These are phyloP conservation scores for Torrubiella hemipterigena DNA, from an alignment of 2,329 filamentous ascomycete genomes.

Conservation along the genomic window DNA sequence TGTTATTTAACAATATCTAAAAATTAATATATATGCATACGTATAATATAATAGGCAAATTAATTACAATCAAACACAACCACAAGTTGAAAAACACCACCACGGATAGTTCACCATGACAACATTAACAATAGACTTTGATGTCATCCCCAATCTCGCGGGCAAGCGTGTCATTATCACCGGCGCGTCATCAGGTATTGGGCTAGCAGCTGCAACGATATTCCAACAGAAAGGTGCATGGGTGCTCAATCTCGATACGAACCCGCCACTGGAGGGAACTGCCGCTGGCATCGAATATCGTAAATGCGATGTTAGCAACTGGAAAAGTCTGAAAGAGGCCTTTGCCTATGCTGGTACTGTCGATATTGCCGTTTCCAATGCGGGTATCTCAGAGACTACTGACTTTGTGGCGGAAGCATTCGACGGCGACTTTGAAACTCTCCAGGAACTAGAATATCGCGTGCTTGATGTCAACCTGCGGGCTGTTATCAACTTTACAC, in stretches of 20 bases:
- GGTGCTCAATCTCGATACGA: conserved; percentile 17
- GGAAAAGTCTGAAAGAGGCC: conserved; percentile 11
- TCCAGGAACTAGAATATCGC: conserved; percentile 14
- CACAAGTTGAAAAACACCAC: too few relatives aligned
- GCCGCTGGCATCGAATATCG: conserved; percentile 10
- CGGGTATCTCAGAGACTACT: conserved; percentile 16
- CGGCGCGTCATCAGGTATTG: conserved; percentile 16
- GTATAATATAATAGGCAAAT: too few relatives aligned
- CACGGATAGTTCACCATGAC: too few relatives aligned
- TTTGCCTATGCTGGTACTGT: conserved; percentile 13
- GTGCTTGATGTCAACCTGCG: conserved; percentile 22
- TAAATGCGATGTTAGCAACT: conserved; percentile 15
- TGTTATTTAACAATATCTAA: too few relatives aligned
- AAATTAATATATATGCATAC: too few relatives aligned
- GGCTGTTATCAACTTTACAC: conserved; percentile 18
- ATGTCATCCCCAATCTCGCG: not conserved
- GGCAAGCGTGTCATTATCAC: not conserved
- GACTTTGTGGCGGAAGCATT: conserved; percentile 19
- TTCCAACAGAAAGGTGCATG: conserved; percentile 14
- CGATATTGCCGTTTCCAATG: conserved; percentile 22
- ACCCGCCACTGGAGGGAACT: conserved; percentile 6
- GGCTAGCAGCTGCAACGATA: conserved; percentile 17
- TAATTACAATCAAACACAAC: too few relatives aligned
- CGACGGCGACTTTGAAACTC: conserved; percentile 13
- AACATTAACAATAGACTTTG: not conserved